Base-by-base conservation (phyloP, 352 stramenopile species). In the Globisporangium lucens region DNA sequence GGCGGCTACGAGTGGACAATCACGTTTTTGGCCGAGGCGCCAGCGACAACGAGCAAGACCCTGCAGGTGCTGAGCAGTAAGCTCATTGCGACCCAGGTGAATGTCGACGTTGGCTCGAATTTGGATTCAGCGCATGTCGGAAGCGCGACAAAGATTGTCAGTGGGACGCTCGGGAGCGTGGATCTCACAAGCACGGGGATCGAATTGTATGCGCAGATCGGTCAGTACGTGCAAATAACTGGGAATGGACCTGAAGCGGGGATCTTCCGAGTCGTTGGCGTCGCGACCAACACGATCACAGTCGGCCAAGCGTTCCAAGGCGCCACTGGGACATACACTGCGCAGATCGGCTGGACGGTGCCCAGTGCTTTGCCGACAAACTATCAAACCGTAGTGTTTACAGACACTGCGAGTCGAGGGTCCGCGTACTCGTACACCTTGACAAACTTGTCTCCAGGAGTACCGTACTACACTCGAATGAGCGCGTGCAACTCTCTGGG, bases 401-500 rank as follows among this genome's bases (percentile, higher is more conserved):
- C 9, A 2, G 20, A 69, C 29, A 53, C 58, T 0, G 49, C 53
- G 12, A 62, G 22, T 24, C 17, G 9, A 20, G 17, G 30, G 0
- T 49, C 68, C 10, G 74, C 81, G 8, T 83, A 75, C 36, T 49
- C 60, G 29, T 94, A 87, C 63, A 78, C 80, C 1, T 74, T 97
- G 20, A 70, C 80, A 0, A 67, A 78, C 22, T 72, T 98, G 17
- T 70, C 81, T 2, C 78, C 93, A 41, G 95, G 93, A 0, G 74
- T 85, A 13, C 56, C 79, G 6, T 94, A 98, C 62, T 97, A 89
- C 46, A 90, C 90, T 15, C 85, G 93, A 13, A 83, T 98, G 47
- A 96, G 93, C 51, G 91, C 93, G 1, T 90, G 78, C 41, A 98
- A 98, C 73, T 81, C 77, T 36, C 74, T 98, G 8, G 96, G 94